Evolutionary conservation across 2,329 filamentous ascomycete genomes (phyloP).

Genomic region (Ophiosphaerella herpotricha): DNA sequence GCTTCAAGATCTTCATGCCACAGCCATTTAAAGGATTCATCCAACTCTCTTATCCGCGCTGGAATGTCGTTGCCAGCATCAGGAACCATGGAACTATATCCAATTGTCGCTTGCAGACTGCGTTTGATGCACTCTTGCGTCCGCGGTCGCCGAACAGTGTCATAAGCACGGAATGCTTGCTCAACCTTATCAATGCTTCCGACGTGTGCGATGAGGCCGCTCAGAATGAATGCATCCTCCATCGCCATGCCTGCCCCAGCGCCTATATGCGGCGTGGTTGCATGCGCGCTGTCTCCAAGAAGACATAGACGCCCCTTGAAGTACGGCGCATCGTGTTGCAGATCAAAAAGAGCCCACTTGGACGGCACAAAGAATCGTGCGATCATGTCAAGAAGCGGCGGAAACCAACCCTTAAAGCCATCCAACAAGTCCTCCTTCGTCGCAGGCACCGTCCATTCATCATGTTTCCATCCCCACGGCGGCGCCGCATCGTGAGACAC

Average conservation of each 20-base stretch:
- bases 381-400: constrained; percentile 17
- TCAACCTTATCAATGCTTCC: constrained; percentile 20
- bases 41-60: constrained; percentile 16
- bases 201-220: constrained; percentile 35
- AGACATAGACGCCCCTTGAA: constrained; percentile 49
- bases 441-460: constrained; percentile 23
- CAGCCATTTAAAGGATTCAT: constrained; percentile 26
- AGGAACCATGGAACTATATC: constrained; percentile 21
- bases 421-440: constrained; percentile 21
- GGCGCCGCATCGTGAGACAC: constrained; percentile 12
- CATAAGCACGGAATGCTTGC: constrained; percentile 44
- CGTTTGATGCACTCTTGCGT: constrained; percentile 44
- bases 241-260: constrained; percentile 60
- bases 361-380: constrained; percentile 30
- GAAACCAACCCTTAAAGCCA: constrained; percentile 20
- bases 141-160: constrained; percentile 41
- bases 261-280: constrained; percentile 57
- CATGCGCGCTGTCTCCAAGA: constrained; percentile 61
- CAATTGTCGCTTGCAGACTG: constrained; percentile 27
- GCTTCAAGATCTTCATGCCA: constrained; percentile 36
- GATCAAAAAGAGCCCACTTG: constrained; percentile 61
- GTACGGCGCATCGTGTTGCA: constrained; percentile 52
- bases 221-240: constrained; percentile 57
- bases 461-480: constrained; percentile 8
- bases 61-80: constrained; percentile 21